phyloP scores from a whole-genome alignment of 805 yeast species.

The Wickerhamomyces sydowiorum region DNA sequence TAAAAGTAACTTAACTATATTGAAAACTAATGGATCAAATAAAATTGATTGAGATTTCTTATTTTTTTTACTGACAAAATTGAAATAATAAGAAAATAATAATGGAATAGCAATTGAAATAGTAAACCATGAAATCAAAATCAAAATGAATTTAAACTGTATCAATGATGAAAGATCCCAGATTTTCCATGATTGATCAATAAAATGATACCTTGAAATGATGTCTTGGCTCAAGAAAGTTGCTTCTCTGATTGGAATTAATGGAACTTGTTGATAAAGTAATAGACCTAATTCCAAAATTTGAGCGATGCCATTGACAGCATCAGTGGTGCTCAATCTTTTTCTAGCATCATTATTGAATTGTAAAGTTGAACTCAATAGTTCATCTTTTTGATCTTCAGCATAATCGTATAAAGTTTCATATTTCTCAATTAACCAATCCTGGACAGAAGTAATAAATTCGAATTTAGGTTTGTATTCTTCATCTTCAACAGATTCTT shows the following conservation, averaged over 20 bases:
- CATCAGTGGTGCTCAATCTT: conserved; percentile 21
- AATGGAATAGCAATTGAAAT: conserved; percentile 18
- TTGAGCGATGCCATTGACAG: conserved; percentile 18
- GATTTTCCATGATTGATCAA: conserved; percentile 9
- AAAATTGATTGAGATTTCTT: conserved; percentile 28
- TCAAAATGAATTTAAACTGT: conserved; percentile 14
- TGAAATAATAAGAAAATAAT: conserved; percentile 23
- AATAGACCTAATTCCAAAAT: conserved; percentile 15
- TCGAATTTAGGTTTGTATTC: conserved; percentile 3
- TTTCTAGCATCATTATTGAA: conserved; percentile 14
- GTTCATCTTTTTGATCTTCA: conserved; percentile 10
- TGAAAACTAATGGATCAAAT: conserved; percentile 51
- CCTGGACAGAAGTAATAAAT: conserved; percentile 13
- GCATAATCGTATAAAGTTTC: conserved; percentile 17
- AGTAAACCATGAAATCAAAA: conserved; percentile 20
- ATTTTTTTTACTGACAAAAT: conserved; percentile 15
- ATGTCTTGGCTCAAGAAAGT: conserved; percentile 16
- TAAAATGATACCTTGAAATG: conserved; percentile 13
- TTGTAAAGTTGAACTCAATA: conserved; percentile 4
- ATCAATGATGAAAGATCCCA: conserved; percentile 15
- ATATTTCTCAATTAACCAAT: conserved; percentile 16
- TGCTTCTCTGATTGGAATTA: conserved; percentile 12
- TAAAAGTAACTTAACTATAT: conserved; percentile 39
- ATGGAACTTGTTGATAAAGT: conserved; percentile 13
- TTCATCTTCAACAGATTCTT: conserved; percentile 3